Evolutionary conservation across 176 grass and related monocot species (phyloP).

Genomic region (Ananas comosus): DNA sequence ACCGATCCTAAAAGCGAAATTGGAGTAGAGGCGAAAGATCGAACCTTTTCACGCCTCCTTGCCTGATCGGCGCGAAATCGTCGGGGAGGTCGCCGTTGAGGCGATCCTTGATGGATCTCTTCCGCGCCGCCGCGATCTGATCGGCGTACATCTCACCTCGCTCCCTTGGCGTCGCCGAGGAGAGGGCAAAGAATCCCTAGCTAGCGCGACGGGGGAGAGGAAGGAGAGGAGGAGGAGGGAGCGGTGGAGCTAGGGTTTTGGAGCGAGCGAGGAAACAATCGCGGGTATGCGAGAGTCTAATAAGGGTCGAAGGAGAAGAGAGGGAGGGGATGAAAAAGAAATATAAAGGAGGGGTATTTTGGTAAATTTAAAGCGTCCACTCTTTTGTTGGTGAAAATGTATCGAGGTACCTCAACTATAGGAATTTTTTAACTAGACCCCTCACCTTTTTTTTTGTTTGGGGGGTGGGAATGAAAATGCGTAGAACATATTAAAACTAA

Average conservation of each 20-base stretch:
- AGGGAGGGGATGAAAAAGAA: background rate
- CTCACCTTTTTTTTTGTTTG: too few relatives aligned
- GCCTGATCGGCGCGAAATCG: conserved; percentile 10
- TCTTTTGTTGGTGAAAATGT: too few relatives aligned
- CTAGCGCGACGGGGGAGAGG: too few relatives aligned
- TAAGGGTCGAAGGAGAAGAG: background rate
- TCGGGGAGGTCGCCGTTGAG: conserved; percentile 21
- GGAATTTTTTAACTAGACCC: accelerated
- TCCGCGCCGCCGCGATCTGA: conserved; percentile 32
- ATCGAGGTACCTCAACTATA: too few relatives aligned
- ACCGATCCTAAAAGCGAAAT: background rate
- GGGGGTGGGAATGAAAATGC: too few relatives aligned
- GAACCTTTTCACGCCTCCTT: conserved; percentile 27
- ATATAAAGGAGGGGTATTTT: background rate
- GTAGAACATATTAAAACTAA: too few relatives aligned
- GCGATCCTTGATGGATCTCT: conserved; percentile 37
- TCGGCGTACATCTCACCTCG: conserved; percentile 44
- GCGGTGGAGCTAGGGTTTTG: background rate
- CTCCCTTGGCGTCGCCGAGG: background rate
- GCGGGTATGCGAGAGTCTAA: background rate
- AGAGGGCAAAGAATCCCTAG: too few relatives aligned
- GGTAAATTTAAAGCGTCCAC: background rate
- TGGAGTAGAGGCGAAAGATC: background rate
- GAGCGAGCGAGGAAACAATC: background rate
- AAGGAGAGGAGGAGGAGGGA: background rate